Evolutionary conservation across 306 rosid genomes (phyloP).

Genomic region (Vigna hirtella): DNA sequence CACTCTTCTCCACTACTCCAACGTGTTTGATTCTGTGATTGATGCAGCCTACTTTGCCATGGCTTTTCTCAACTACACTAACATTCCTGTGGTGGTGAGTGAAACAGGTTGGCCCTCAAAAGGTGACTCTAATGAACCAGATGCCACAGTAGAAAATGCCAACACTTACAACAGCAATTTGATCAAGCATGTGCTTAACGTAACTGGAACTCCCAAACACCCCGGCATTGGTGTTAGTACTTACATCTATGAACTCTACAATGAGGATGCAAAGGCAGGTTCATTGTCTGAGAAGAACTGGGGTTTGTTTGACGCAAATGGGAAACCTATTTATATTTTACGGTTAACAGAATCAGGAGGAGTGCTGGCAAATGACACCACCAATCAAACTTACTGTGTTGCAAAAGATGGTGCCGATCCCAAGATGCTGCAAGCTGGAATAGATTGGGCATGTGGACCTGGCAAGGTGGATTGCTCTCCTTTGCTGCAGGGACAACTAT

Average conservation of each 20-base stretch:
- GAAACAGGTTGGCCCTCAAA: slow-evolving; percentile 92
- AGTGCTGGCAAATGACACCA: slow-evolving; percentile 75
- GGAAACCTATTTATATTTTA: slow-evolving; percentile 68
- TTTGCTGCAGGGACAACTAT: slow-evolving; percentile 74
- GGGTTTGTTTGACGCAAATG: slow-evolving; percentile 77
- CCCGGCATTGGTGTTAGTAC: slow-evolving; percentile 79
- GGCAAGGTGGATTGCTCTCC: slow-evolving; percentile 89
- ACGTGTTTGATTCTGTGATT: slow-evolving; percentile 81
- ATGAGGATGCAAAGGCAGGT: slow-evolving; percentile 77
- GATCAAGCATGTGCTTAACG: slow-evolving; percentile 73
- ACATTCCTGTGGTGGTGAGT: slow-evolving; percentile 72
- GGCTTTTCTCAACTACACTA: slow-evolving; percentile 77
- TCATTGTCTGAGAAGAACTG: slow-evolving; percentile 79
- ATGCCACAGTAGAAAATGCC: slow-evolving; percentile 82
- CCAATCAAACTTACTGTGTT: slow-evolving; percentile 70
- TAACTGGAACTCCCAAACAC: slow-evolving; percentile 83
- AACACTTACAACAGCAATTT: slow-evolving; percentile 85
- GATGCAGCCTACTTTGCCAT: slow-evolving; percentile 85
- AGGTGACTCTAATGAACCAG: slow-evolving; percentile 73
- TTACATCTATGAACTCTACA: slow-evolving; percentile 82
- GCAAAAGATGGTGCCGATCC: slow-evolving; percentile 77
- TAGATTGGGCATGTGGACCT: slow-evolving; percentile 99
- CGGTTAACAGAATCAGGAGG: slow-evolving; percentile 73
- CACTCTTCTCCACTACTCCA: slow-evolving; percentile 80
- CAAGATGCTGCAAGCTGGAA: slow-evolving; percentile 97